A percentile compares a stretch with the other conserved stretches of the same genome.
phyloP scores from a whole-genome alignment of 2,329 filamentous ascomycete genomes.

The Ophiostoma australiae region DNA sequence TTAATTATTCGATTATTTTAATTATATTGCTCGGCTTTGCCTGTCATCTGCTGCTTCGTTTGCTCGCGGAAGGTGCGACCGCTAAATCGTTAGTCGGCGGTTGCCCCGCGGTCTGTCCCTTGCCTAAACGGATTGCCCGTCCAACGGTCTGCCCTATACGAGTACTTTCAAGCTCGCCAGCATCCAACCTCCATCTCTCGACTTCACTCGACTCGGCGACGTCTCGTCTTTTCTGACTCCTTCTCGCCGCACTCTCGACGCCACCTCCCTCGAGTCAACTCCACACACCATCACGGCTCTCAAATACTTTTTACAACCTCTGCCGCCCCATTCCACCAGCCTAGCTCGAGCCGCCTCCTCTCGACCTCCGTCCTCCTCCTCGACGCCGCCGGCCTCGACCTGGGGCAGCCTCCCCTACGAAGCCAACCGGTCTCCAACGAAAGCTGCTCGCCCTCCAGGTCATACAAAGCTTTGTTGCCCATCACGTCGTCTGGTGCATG shows the following conservation, averaged over 20 bases:
- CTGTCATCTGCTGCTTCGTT: neutral
- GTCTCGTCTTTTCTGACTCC: neutral
- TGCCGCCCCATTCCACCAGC: neutral
- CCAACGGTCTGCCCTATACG: constrained; percentile 12
- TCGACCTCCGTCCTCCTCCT: neutral
- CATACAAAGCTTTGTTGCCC: neutral
- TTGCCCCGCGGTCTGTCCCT: constrained; percentile 21
- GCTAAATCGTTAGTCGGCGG: constrained; percentile 18
- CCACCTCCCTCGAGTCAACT: neutral
- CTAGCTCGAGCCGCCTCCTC: neutral
- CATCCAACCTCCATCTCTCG: neutral
- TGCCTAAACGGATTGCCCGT: constrained; percentile 18
- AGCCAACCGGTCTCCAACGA: neutral
- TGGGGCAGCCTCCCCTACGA: neutral
- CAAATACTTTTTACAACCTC: neutral
- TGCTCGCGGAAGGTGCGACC: constrained; percentile 15
- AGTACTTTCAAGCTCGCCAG: neutral
- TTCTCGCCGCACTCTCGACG: neutral
- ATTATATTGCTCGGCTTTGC: neutral
- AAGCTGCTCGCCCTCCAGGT: neutral
- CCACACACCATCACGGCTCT: neutral
- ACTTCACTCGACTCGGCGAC: neutral
- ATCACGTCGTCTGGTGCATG: constrained; percentile 17
- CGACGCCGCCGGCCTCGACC: neutral
- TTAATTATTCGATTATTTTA: neutral